These are phyloP conservation scores for Sordaria brevicollis DNA, from an alignment of 495 filamentous ascomycete genomes.

Conservation along the genomic window DNA sequence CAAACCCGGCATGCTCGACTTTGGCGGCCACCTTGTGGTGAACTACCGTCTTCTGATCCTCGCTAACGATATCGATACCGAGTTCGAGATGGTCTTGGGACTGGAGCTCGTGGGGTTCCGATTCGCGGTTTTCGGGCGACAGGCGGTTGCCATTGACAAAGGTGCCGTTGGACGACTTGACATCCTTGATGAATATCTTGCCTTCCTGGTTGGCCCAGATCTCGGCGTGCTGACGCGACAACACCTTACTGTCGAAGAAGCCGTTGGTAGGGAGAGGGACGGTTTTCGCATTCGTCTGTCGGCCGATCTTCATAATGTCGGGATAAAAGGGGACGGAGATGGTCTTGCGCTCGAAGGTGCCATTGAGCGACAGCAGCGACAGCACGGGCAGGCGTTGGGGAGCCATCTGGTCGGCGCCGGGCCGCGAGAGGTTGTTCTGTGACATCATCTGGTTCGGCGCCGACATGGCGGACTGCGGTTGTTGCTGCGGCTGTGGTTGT, in stretches of 20 bases:
- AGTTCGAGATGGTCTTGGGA: slow-evolving; percentile 83
- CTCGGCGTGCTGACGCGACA: slow-evolving; percentile 92
- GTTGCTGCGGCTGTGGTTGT: slow-evolving; percentile 40
- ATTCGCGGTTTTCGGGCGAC: slow-evolving; percentile 87
- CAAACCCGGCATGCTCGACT: slow-evolving; percentile 85
- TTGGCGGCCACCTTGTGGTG: slow-evolving; percentile 97
- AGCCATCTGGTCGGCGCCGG: slow-evolving; percentile 41
- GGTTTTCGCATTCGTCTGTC: slow-evolving; percentile 94
- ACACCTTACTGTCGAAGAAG: slow-evolving; percentile 95
- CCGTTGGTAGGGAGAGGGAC: slow-evolving; percentile 82
- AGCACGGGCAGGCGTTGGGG: slow-evolving; percentile 62
- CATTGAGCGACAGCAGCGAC: slow-evolving; percentile 75
- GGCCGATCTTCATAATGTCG: slow-evolving; percentile 82
- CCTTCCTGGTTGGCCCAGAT: slow-evolving; percentile 85
- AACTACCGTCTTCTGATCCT: slow-evolving; percentile 95
- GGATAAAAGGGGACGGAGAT: slow-evolving; percentile 85
- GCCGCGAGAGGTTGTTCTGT: slow-evolving; percentile 35
- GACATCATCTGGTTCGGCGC: slow-evolving; percentile 25
- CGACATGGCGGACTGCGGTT: slow-evolving; percentile 60
- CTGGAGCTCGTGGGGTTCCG: slow-evolving; percentile 83
- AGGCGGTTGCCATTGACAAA: slow-evolving; percentile 91
- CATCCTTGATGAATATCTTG: slow-evolving; percentile 91
- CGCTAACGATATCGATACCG: slow-evolving; percentile 95
- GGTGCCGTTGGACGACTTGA: slow-evolving; percentile 97
- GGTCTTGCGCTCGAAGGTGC: slow-evolving; percentile 92